Conservation (phyloP, 495 filamentous ascomycete genomes). For the Aspergillus funiculosus region DNA sequence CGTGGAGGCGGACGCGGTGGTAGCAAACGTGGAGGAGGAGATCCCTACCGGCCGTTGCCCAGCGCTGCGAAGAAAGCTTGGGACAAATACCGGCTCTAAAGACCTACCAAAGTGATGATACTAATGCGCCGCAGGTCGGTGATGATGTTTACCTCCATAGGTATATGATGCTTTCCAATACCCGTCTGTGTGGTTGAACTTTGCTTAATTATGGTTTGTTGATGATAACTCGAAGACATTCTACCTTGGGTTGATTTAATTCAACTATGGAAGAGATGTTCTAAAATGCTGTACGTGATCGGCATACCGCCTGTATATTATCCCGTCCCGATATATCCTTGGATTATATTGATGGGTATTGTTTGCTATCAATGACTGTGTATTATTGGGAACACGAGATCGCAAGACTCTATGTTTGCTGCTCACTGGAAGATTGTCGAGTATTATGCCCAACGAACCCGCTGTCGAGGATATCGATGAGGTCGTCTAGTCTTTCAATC, state of each 20-base stretch:
- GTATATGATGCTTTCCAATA: too few species aligned
- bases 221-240: not conserved
- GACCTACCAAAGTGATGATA: conserved; percentile 5
- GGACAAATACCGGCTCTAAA: conserved; percentile 29
- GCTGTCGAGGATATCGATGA: conserved; percentile 62
- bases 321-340: not conserved
- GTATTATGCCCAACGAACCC: conserved; percentile 48
- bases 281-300: not conserved
- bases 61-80: conserved; percentile 33
- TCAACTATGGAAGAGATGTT: not conserved
- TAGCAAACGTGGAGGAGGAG: conserved; percentile 19
- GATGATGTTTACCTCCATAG: too few species aligned
- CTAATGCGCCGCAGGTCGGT: conserved; percentile 10
- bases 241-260: not conserved
- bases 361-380: not conserved
- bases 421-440: conserved; percentile 14
- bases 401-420: conserved; percentile 2
- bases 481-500: conserved; percentile 60
- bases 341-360: not conserved
- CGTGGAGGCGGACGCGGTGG: conserved; percentile 18
- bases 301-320: not conserved
- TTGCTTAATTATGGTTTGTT: not conserved
- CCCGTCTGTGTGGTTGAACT: too few species aligned
- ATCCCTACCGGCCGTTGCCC: conserved; percentile 32
- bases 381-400: not conserved